Conservation (phyloP, 306 rosid species). For the Castanospermum australe region DNA sequence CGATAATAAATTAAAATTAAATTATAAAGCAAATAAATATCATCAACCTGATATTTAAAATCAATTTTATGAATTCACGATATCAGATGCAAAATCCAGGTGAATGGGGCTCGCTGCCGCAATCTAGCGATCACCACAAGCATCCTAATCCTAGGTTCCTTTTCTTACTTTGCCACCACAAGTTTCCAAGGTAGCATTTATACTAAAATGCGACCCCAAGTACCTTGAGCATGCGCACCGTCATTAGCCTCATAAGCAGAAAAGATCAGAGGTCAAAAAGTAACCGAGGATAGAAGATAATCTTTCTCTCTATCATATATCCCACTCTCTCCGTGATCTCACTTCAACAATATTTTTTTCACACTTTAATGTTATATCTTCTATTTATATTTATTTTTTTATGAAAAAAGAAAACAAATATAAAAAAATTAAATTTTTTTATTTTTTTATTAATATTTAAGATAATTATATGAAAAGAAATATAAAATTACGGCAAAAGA, state of each 20-base stretch:
- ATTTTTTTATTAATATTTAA: no score
- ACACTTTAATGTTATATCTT: no score
- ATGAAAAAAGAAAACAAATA: no score
- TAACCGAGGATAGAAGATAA: neutral
- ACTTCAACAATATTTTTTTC: no score
- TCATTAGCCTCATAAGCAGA: constrained; percentile 5
- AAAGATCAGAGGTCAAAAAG: neutral
- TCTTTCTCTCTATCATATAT: neutral
- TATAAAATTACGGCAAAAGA: no score
- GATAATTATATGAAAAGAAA: no score
- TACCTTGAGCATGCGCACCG: neutral
- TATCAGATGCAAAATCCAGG: neutral
- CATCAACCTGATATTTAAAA: no score
- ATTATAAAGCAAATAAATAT: no score
- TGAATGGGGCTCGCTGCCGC: neutral
- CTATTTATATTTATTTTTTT: no score
- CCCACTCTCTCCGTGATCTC: neutral
- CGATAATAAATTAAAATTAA: no score
- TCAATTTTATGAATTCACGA: no score
- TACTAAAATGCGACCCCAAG: neutral
- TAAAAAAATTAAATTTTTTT: no score
- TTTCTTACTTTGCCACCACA: neutral
- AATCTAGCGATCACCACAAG: neutral
- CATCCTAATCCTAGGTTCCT: neutral
- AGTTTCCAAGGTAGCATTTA: neutral